Conservation (phyloP, 345 rosid genomes). For the Lepidium sativum region DNA sequence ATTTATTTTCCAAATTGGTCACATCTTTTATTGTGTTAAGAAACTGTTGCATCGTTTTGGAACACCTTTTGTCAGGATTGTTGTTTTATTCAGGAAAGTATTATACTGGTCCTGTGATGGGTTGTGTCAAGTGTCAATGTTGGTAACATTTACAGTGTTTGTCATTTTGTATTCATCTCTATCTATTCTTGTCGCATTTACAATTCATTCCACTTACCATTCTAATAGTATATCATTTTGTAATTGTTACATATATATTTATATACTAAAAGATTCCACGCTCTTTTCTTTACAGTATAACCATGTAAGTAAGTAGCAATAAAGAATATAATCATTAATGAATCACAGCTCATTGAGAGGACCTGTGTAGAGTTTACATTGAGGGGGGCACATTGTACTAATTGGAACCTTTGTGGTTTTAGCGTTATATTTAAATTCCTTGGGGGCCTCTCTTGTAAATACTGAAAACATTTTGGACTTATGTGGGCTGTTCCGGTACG, state of each 20-base stretch:
- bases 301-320: not conserved
- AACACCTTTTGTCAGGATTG: conserved; percentile 11
- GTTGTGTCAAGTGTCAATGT: conserved; percentile 25
- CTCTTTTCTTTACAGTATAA: conserved; percentile 3
- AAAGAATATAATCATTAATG: not conserved
- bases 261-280: not conserved
- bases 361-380: conserved; percentile 2
- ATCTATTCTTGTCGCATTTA: not conserved
- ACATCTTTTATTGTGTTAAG: too few species aligned
- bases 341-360: conserved; percentile 7
- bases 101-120: conserved; percentile 4
- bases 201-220: not conserved
- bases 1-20: too few species aligned
- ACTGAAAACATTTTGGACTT: not conserved
- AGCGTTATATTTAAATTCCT: not conserved
- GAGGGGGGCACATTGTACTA: not conserved
- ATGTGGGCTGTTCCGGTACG: not conserved
- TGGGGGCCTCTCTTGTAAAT: not conserved
- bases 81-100: conserved; percentile 15
- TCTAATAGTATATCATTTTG: not conserved
- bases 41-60: not conserved
- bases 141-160: conserved; percentile 13
- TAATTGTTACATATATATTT: not conserved
- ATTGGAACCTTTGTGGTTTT: not conserved
- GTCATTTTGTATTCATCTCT: conserved; percentile 16